Percentiles rank a stretch among this genome's conserved stretches.
Evolutionary conservation across 1,139 yeast species (phyloP).

Genomic region (Taphrina communis): DNA sequence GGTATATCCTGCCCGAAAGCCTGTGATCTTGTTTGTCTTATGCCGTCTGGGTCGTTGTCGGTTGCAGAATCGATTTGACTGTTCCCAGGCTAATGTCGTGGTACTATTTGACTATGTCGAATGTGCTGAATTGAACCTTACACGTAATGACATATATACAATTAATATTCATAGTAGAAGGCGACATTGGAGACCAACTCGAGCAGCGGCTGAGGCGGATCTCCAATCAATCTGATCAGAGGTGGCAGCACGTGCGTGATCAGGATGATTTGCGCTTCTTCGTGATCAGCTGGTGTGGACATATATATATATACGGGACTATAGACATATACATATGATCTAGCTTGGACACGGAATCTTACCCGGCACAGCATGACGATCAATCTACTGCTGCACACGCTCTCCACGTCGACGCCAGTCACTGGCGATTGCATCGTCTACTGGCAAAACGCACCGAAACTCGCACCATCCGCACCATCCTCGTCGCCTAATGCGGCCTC

Average conservation of each 20-base stretch:
- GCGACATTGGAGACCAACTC: neutral
- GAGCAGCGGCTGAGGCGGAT: neutral
- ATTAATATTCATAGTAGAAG: neutral
- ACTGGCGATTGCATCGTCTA: conserved; percentile 28
- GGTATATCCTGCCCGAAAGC: neutral
- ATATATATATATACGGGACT: too few relatives aligned
- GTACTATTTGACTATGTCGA: neutral
- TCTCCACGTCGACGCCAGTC: conserved; percentile 30
- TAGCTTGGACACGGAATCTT: too few relatives aligned
- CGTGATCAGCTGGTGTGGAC: neutral
- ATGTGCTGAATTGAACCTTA: too few relatives aligned
- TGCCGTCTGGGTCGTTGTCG: neutral
- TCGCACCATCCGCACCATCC: neutral
- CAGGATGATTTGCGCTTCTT: too few relatives aligned
- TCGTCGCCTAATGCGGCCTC: neutral
- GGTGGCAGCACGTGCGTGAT: too few relatives aligned
- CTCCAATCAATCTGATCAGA: neutral
- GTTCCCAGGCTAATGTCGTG: neutral
- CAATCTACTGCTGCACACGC: conserved; percentile 21
- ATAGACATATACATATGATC: too few relatives aligned
- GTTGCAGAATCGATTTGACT: neutral
- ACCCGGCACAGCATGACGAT: conserved; percentile 12
- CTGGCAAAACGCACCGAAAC: conserved; percentile 33
- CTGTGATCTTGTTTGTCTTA: neutral
- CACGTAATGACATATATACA: too few relatives aligned